These are phyloP conservation scores for Albifimbria verrucaria DNA, from an alignment of 2,329 filamentous ascomycete species.

Conservation along the genomic window DNA sequence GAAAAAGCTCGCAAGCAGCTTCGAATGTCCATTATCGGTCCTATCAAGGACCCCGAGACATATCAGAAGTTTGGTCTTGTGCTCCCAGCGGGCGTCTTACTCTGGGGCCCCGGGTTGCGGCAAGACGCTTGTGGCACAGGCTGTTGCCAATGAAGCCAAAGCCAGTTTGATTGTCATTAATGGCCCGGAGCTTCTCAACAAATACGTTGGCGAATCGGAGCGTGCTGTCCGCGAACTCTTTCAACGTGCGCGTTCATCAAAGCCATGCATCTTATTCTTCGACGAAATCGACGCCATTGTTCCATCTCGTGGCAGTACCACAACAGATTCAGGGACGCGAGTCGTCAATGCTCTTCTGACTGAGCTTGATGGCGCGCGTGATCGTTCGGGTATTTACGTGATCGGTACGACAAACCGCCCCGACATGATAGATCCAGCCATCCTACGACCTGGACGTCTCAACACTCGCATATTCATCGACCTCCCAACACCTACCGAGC, in stretches of 20 bases:
- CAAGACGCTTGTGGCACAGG: slow-evolving; percentile 94
- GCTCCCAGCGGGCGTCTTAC: slow-evolving; percentile 79
- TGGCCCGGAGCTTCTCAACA: slow-evolving; percentile 93
- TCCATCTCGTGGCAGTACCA: slow-evolving; percentile 72
- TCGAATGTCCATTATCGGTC: slow-evolving; percentile 80
- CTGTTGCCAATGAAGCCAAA: slow-evolving; percentile 90
- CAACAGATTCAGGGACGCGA: slow-evolving; percentile 78
- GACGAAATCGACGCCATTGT: slow-evolving; percentile 95
- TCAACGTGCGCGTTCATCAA: slow-evolving; percentile 76
- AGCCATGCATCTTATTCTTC: slow-evolving; percentile 96
- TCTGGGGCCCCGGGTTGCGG: slow-evolving; percentile 98
- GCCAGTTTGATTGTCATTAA: slow-evolving; percentile 99
- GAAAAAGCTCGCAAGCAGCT: slow-evolving; percentile 76
- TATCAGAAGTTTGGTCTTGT: slow-evolving; percentile 77
- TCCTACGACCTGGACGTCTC: slow-evolving; percentile 86
- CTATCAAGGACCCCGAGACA: slow-evolving; percentile 76
- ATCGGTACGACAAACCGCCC: slow-evolving; percentile 94
- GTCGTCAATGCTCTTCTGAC: slow-evolving; percentile 95
- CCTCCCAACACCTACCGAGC: slow-evolving; percentile 72
- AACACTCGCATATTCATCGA: slow-evolving; percentile 89
- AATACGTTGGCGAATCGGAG: slow-evolving; percentile 96
- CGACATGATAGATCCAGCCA: slow-evolving; percentile 94
- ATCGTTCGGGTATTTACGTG: slow-evolving; percentile 83
- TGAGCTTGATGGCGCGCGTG: slow-evolving; percentile 83
- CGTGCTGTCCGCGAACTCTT: slow-evolving; percentile 91